These are phyloP conservation scores for Alloascoidea hylecoeti DNA, from an alignment of 805 yeast genomes.

Conservation along the genomic window DNA sequence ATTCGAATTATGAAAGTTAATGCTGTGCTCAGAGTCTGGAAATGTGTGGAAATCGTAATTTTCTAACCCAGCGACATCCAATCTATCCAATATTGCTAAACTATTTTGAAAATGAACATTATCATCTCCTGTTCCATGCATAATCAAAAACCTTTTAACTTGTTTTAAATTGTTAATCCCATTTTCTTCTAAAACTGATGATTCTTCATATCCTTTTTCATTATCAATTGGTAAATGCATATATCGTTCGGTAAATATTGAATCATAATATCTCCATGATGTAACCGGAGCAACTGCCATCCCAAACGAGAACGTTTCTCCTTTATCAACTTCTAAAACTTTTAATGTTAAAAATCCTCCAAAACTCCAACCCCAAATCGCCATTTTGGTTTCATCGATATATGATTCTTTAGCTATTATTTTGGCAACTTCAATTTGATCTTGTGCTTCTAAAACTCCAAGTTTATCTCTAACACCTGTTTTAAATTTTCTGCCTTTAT, in stretches of 20 bases:
- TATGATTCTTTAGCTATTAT: conserved; percentile 47
- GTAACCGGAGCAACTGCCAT: conserved; percentile 98
- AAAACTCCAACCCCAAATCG: conserved; percentile 98
- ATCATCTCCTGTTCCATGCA: conserved; percentile 98
- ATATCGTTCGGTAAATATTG: conserved; percentile 89
- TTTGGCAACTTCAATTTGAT: conserved; percentile 79
- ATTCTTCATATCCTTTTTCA: conserved; percentile 38
- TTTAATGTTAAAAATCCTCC: conserved; percentile 92
- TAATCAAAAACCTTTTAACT: conserved; percentile 57
- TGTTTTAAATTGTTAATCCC: conserved; percentile 34
- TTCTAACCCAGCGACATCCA: conserved; percentile 62
- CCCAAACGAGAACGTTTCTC: conserved; percentile 70
- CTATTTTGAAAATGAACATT: conserved; percentile 93
- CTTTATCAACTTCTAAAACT: conserved; percentile 70
- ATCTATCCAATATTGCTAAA: conserved; percentile 58
- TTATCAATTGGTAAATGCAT: conserved; percentile 75
- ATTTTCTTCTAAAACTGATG: conserved; percentile 38
- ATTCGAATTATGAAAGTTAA: conserved; percentile 68
- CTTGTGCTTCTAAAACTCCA: conserved; percentile 72
- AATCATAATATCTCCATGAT: conserved; percentile 84
- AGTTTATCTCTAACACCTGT: conserved; percentile 67
- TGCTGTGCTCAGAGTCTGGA: conserved; percentile 90
- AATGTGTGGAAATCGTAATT: conserved; percentile 82
- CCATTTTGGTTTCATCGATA: conserved; percentile 54
- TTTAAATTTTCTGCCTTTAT: conserved; percentile 66